phyloP scores from a whole-genome alignment of 768 basidiomycete genomes.

The Russula dissimulans region DNA sequence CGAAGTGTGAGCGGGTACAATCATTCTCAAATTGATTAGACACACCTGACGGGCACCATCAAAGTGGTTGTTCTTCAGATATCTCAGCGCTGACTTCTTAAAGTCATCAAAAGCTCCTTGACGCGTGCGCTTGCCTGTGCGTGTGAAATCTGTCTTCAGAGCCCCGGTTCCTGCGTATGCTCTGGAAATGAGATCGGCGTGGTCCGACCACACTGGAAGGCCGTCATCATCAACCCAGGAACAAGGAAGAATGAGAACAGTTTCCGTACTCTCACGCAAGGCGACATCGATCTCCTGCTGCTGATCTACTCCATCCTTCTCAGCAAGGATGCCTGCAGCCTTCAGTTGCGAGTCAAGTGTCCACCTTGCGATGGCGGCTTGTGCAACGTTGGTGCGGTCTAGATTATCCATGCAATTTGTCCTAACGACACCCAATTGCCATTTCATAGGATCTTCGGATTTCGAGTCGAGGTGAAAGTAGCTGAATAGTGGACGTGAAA shows the following conservation, averaged over 20 bases:
- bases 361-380: slow-evolving; percentile 84
- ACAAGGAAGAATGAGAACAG: background rate
- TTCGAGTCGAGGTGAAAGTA: slow-evolving; percentile 66
- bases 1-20: slow-evolving; percentile 1
- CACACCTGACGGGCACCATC: slow-evolving; percentile 84
- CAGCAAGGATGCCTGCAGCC: slow-evolving; percentile 59
- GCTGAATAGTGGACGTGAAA: slow-evolving; percentile 29
- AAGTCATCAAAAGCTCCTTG: slow-evolving; percentile 80
- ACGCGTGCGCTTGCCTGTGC: slow-evolving; percentile 81
- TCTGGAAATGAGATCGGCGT: slow-evolving; percentile 80
- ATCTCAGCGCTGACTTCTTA: slow-evolving; percentile 73
- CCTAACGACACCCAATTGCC: slow-evolving; percentile 72
- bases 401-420: slow-evolving; percentile 98
- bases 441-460: slow-evolving; percentile 37
- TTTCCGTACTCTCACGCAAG: slow-evolving; percentile 75
- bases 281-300: slow-evolving; percentile 70
- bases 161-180: slow-evolving; percentile 96
- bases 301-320: slow-evolving; percentile 69
- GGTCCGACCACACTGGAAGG: slow-evolving; percentile 88
- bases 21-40: background rate
- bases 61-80: slow-evolving; percentile 93
- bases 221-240: slow-evolving; percentile 3
- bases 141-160: slow-evolving; percentile 92
- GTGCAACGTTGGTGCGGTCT: slow-evolving; percentile 95
- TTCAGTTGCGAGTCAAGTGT: slow-evolving; percentile 71